Evolutionary conservation across 176 grass and related monocot genomes (phyloP), one percentile per base, ranked within the genome.

Genomic region (Pharus latifolius): DNA sequence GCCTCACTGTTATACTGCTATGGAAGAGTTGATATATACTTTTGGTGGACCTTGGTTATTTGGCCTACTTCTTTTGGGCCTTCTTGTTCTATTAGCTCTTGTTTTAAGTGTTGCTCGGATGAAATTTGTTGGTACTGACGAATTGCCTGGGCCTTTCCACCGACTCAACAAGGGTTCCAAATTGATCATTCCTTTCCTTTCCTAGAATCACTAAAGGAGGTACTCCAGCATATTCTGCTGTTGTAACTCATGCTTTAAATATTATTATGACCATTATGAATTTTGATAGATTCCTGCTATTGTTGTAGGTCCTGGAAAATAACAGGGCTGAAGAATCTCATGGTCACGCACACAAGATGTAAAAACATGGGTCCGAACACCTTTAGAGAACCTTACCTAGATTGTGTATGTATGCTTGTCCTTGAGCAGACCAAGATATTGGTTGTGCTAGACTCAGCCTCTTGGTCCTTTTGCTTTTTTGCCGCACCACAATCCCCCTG

Each of bases 111-210:
- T 99, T 70, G 96, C 96, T 51, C 77, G 96, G 14, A 99, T 99
- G 96, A 99, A 99, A 79, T 99, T 99, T 67, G 96, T 94, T 38
- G 90, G 96, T 44, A 95, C 87, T 43, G 96, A 99, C 30, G 96
- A 99, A 48, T 83, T 94, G 61, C 96, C 87, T 49, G 96, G 96
- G n/a, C 96, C 96, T 49, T n/a, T n/a, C 87, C 87, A 10, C 96
- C 96, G 13, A 99, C 96, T 37, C 96, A 99, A 69, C 90, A 95
- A 59, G 96, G 96, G 42, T 99, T 87, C 37, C 96, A 99, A 53
- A 95, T 99, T 73, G 96, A 99, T 51, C 87, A 99, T 70, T 99
- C 96, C n/a, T 95, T 99, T 55, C 96, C 96, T 75, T 99, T 95
- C 64, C 88, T 99, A n/a, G 96, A 99, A 60, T 99, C 96, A 66